Base-by-base conservation (phyloP, 768 basidiomycete species). In the Suillus tomentosus region DNA sequence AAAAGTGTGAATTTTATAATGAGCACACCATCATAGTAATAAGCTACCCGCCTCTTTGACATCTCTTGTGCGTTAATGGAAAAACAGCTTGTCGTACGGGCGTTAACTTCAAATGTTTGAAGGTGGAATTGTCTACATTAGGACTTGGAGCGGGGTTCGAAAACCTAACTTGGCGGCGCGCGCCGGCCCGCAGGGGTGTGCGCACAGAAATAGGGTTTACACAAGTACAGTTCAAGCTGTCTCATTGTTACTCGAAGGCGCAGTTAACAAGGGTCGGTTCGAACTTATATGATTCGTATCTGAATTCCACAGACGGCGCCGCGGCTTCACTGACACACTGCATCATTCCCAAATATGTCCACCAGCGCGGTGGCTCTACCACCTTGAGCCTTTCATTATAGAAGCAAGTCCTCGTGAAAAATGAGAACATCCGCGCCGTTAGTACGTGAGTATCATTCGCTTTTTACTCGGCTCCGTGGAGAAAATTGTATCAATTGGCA, bases 1-100 rank as follows among this genome's bases (percentile, higher is more conserved):
- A 45, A 24, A 15, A n/a, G 40, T 0, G 47, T 17, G n/a, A 45
- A 45, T 31, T 54, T 1, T 61, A 42, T 17, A 1, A 5, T 57
- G 53, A n/a, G 70, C 85, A 55, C 67, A 91, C 91, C 74, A 67
- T 94, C 92, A 67, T 91, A 92, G 74, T 87, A 94, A 71, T 94
- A 94, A 14, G 90, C 81, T 10, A 94, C 91, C 66, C 90, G 85
- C 69, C 85, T 81, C 69, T 86, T 87, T 11, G 88, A 87, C 90
- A 91, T 90, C 43, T 34, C 2, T 62, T 62, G 3, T 24, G 24
- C 13, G 48, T 50, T 50, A 8, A 27, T 56, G 22, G 22, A 15
- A 39, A 24, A 13, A 39, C 10, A 27, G 5, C 22, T 24, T 17
- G 24, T 42, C 40, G 24, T 42, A 24, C 15, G 22, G 24, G 37